These are phyloP conservation scores for Irpex sp. DNA, from an alignment of 1,284 basidiomycete genomes.

Conservation along the genomic window DNA sequence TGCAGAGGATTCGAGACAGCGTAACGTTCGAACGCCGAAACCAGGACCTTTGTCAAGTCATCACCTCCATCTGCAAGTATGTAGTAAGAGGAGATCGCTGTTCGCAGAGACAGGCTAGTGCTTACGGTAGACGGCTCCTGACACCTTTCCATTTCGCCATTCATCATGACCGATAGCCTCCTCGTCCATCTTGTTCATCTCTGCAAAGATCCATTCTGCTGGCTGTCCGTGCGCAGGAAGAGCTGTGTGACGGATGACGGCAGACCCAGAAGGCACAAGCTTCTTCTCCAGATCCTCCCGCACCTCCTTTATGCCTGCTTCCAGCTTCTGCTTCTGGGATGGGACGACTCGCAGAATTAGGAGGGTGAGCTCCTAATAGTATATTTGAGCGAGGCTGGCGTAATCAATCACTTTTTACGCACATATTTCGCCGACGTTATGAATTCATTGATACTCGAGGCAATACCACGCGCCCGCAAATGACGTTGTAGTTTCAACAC, in stretches of 20 bases:
- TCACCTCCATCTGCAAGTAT: constrained; percentile 69
- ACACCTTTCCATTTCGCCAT: constrained; percentile 79
- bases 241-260: constrained; percentile 58
- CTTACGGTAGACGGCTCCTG: constrained; percentile 87
- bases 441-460: constrained; percentile 46
- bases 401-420: constrained; percentile 15
- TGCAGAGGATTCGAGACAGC: constrained; percentile 89
- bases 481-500: constrained; percentile 59
- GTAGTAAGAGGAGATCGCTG: not conserved
- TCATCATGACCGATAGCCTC: constrained; percentile 44
- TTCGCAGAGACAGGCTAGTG: constrained; percentile 13
- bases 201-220: constrained; percentile 73
- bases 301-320: constrained; percentile 67
- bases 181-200: constrained; percentile 78
- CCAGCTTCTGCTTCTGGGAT: constrained; percentile 61
- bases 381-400: not conserved
- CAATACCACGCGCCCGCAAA: constrained; percentile 69
- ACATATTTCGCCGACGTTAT: constrained; percentile 59
- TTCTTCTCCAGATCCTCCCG: constrained; percentile 63
- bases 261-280: constrained; percentile 61
- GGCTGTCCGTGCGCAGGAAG: constrained; percentile 70
- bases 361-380: constrained; percentile 51
- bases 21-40: constrained; percentile 68
- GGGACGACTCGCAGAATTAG: constrained; percentile 65
- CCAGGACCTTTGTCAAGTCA: constrained; percentile 72